Base-by-base conservation (phyloP, 345 rosid genomes). In the Brassica cretica region DNA sequence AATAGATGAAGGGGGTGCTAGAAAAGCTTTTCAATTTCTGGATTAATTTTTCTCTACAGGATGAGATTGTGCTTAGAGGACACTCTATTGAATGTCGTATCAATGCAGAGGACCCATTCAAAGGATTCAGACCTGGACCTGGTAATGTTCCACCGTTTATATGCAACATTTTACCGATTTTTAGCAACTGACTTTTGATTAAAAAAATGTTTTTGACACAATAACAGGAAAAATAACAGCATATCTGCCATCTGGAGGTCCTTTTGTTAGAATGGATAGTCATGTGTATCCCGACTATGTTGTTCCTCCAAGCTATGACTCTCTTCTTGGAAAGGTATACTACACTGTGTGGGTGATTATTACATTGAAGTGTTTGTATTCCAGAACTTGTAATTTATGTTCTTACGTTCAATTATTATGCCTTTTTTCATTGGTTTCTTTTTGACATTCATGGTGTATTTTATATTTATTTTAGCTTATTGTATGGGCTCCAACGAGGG, bases 251-350 rank as follows among this genome's bases (percentile, higher is more conserved):
- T 89, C 99, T 79, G 98, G 99, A 87, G 99, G 99, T 61, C 99
- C 99, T 14, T 92, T 92, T 81, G 98, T 95, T 61, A 86, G 99
- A 84, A 95, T 95, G 98, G 99, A 95, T 72, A 95, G 99, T 84
- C 99, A 92, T 73, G 90, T 95, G 3, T 95, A 95, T 86, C 88
- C 99, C 35, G 98, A 91, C 82, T 95, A 92, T 66, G 92, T 92
- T 76, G 99, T 95, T 81, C 99, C 99, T 72, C 99, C 99, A 56
- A 95, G 97, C 86, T 95, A 95, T 80, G 99, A 95, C 83, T 95
- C 99, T 65, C 84, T 95, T 60, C 95, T 95, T 37, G 99, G 95
- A 76, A 94, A 94, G 98, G 99, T 94, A 80, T 76, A 88, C 80
- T 51, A 19, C 73, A 59, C 21, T 53, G n/a, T 73, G 41, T 7